Evolutionary conservation across 73 alveolate species (phyloP).

Genomic region (Effrenium voratum): DNA sequence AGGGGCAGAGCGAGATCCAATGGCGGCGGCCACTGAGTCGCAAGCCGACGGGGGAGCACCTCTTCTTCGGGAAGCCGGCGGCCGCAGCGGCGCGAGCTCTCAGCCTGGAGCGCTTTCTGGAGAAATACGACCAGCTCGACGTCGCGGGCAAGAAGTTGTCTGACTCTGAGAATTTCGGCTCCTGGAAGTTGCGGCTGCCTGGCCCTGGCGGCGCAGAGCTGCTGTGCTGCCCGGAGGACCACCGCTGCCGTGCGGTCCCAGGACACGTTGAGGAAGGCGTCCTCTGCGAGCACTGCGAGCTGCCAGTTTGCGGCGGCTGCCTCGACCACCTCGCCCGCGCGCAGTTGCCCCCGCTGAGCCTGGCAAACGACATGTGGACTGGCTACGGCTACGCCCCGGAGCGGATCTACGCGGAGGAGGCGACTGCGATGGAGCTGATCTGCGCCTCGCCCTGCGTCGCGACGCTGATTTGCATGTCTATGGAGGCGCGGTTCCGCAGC

Average conservation of each 20-base stretch:
- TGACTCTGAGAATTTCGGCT: too few relatives aligned
- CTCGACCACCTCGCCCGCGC: background rate
- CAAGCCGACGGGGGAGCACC: too few relatives aligned
- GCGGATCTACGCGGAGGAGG: constrained; percentile 15
- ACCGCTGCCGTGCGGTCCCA: constrained; percentile 21
- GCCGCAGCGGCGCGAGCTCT: too few relatives aligned
- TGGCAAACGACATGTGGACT: constrained; percentile 87
- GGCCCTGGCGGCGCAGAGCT: too few relatives aligned
- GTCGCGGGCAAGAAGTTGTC: too few relatives aligned
- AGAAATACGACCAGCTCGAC: too few relatives aligned
- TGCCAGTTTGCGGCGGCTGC: constrained; percentile 46
- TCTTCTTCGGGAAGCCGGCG: too few relatives aligned
- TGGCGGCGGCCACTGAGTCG: too few relatives aligned
- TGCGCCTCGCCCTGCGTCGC: constrained; percentile 78
- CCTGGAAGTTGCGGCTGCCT: too few relatives aligned
- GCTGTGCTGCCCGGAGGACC: too few relatives aligned
- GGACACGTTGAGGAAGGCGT: background rate
- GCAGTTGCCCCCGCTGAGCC: constrained; percentile 64
- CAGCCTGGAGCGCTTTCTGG: too few relatives aligned
- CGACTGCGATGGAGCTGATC: constrained; percentile 26
- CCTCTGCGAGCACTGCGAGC: constrained; percentile 23
- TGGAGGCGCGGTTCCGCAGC: constrained; percentile 41
- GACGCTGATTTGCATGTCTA: constrained; percentile 28
- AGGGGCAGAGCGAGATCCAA: too few relatives aligned
- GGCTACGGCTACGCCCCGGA: constrained; percentile 46